Evolutionary conservation across 805 yeast species (phyloP).

Genomic region (Wickerhamomyces kurtzmanii): DNA sequence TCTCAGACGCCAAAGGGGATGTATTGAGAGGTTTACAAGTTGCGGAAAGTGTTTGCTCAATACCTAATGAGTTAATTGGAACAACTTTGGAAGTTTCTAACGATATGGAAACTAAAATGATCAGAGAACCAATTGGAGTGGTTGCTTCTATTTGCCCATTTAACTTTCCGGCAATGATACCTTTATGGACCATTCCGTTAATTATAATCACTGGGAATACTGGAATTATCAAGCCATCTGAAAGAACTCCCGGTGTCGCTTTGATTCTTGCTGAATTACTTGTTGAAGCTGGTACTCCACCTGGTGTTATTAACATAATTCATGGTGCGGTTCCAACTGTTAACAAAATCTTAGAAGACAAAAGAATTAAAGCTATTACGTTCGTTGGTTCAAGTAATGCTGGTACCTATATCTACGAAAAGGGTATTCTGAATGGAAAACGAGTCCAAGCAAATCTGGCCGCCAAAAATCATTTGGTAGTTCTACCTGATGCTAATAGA

Average conservation of each 20-base stretch:
- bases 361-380: conserved; percentile 61
- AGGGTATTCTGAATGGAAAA: conserved; percentile 63
- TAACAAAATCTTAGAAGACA: conserved; percentile 58
- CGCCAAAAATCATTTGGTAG: conserved; percentile 67
- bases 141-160: conserved; percentile 75
- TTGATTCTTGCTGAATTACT: conserved; percentile 61
- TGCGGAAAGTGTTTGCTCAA: conserved; percentile 64
- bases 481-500: conserved; percentile 65
- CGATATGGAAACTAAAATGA: conserved; percentile 70
- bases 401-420: conserved; percentile 60
- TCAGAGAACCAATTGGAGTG: conserved; percentile 64
- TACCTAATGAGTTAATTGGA: conserved; percentile 58
- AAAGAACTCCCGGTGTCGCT: conserved; percentile 73
- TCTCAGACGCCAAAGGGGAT: conserved; percentile 67
- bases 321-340: conserved; percentile 70
- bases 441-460: conserved; percentile 72
- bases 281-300: conserved; percentile 62
- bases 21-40: conserved; percentile 71
- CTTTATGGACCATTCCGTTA: conserved; percentile 46
- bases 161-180: conserved; percentile 79
- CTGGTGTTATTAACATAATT: conserved; percentile 60
- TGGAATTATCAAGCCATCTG: conserved; percentile 59
- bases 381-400: conserved; percentile 74
- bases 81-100: conserved; percentile 54
- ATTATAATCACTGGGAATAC: conserved; percentile 61